These are phyloP conservation scores for Trametes cubensis DNA, from an alignment of 768 basidiomycete species.

Conservation along the genomic window DNA sequence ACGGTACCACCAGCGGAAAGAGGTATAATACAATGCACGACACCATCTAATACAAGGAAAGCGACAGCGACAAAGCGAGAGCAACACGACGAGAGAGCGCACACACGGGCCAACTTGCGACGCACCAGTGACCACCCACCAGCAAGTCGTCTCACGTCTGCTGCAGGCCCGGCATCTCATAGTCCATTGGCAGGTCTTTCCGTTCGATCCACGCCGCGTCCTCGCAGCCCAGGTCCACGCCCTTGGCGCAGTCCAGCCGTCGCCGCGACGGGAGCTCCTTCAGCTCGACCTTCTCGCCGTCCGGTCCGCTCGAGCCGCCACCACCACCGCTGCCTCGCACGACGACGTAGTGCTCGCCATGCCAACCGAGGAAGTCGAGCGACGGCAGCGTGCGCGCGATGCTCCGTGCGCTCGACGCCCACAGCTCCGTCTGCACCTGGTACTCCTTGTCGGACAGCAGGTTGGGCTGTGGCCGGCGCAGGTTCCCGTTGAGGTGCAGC, in stretches of 20 bases:
- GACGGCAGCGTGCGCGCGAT: conserved; percentile 53
- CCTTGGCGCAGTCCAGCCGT: conserved; percentile 64
- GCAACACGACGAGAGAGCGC: neutral
- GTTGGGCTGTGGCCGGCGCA: conserved; percentile 57
- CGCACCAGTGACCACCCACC: too few species aligned
- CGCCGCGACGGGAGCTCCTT: conserved; percentile 63
- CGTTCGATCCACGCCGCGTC: conserved; percentile 69
- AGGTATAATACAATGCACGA: neutral
- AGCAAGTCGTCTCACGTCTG: conserved; percentile 24
- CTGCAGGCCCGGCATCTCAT: conserved; percentile 60
- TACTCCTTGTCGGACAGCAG: conserved; percentile 63
- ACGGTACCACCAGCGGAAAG: neutral
- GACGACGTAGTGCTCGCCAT: conserved; percentile 71
- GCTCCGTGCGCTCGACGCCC: conserved; percentile 52
- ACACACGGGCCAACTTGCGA: too few species aligned
- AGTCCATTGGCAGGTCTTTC: conserved; percentile 78
- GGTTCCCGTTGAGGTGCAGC: conserved; percentile 57
- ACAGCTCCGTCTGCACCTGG: conserved; percentile 56
- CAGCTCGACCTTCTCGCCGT: conserved; percentile 42
- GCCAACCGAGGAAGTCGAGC: conserved; percentile 73
- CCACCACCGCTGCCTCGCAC: too few species aligned
- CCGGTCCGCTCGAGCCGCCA: neutral
- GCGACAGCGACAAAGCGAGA: conserved; percentile 9
- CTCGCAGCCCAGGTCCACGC: conserved; percentile 63
- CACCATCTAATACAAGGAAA: neutral